Evolutionary conservation across 1,139 yeast species (phyloP), one percentile per base, ranked within the genome.

Genomic region (Debaryomyces fabryi): DNA sequence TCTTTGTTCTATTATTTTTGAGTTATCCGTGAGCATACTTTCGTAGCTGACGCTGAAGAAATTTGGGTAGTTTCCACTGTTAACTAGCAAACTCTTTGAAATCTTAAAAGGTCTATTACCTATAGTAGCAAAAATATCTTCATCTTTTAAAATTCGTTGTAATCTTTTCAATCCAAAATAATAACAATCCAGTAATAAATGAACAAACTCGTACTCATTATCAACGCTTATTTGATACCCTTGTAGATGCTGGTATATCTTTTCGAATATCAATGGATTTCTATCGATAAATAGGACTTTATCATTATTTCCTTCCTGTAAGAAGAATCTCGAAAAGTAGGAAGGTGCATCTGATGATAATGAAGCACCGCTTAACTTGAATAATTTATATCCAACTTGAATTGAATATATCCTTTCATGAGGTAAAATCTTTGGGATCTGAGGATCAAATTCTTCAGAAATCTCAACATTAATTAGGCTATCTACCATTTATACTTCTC

Each of bases 321-420:
- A 44, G 54, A 83, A 83, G 63, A 64, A 82, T 18, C 68, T 62
- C 13, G 87, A 81, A 62, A 83, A 83, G 58, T 81, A 82, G 2
- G 86, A 82, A 2, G 88, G 87, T 2, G 81, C 85, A 67, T 90
- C 97, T 1, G 89, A 88, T 21, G 92, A 86, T 38, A 91, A 66
- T 4, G 96, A 89, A 1, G 93, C 91, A 0, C 97, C 97, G 60
- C 93, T 85, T 29, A 82, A 54, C 33, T 74, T 70, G 62, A 82
- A 86, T 33, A 79, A 55, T 53, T 76, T 76, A 47, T 76, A 79
- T 0, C 96, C 96, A 4, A 90, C 85, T 63, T 87, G 91, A 24
- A 91, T 79, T 12, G 84, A 76, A 64, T 79, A 90, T 59, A 88
- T 83, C 55, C 76, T 81, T 43, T 84, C 86, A 50, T 74, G 78